Evolutionary conservation across 2,329 filamentous ascomycete species (phyloP).

Genomic region (Cladosporium sphaerospermum): DNA sequence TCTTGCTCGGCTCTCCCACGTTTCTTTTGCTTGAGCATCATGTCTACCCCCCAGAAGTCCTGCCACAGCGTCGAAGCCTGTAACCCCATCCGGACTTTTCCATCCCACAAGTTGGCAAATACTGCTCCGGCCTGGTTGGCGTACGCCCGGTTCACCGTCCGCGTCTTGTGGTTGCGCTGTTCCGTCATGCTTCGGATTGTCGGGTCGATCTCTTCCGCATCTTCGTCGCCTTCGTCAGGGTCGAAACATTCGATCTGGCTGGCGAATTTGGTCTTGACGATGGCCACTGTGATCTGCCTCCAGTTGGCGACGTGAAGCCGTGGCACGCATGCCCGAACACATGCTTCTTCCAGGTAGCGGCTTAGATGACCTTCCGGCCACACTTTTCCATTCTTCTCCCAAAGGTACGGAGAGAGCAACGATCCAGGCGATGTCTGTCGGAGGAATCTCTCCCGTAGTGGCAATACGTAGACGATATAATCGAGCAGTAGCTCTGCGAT

Average conservation of each 20-base stretch:
- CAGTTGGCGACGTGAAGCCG: slow-evolving; percentile 11
- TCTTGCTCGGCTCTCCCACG: not conserved
- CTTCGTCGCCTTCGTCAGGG: slow-evolving; percentile 4
- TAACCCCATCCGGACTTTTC: slow-evolving; percentile 9
- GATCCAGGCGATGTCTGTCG: slow-evolving; percentile 4
- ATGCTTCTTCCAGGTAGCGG: slow-evolving; percentile 10
- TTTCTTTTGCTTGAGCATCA: slow-evolving; percentile 6
- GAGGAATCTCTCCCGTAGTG: slow-evolving; percentile 14
- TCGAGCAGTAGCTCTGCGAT: slow-evolving; percentile 14
- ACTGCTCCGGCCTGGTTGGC: slow-evolving; percentile 11
- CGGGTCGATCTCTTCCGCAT: not conserved
- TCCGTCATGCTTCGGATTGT: slow-evolving; percentile 9
- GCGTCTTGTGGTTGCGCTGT: slow-evolving; percentile 14
- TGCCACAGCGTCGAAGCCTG: slow-evolving; percentile 13
- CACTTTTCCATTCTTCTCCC: slow-evolving; percentile 13
- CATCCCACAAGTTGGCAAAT: slow-evolving; percentile 14
- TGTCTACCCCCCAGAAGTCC: slow-evolving; percentile 14
- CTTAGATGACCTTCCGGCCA: slow-evolving; percentile 10
- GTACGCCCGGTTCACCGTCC: slow-evolving; percentile 13
- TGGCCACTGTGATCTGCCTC: slow-evolving; percentile 15
- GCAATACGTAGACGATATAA: slow-evolving; percentile 13
- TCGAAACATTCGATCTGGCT: slow-evolving; percentile 10
- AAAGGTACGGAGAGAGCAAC: slow-evolving; percentile 14
- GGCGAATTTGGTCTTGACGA: slow-evolving; percentile 16
- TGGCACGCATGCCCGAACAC: slow-evolving; percentile 6